These are phyloP conservation scores for Ogataea salicorniae DNA, from an alignment of 805 yeast species.

Conservation along the genomic window DNA sequence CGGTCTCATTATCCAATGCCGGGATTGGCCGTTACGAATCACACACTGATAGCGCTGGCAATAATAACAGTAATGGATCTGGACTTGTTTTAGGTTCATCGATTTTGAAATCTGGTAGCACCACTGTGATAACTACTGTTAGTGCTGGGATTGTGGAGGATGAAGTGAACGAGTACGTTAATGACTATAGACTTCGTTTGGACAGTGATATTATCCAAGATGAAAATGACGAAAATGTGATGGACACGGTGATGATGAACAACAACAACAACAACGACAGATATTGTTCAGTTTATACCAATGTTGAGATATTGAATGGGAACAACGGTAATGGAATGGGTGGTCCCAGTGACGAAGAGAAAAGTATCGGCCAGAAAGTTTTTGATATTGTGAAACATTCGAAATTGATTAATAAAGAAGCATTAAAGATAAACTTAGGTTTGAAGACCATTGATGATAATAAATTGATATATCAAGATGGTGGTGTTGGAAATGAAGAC, in stretches of 20 bases:
- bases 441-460: slow-evolving; percentile 42
- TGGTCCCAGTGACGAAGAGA: slow-evolving; percentile 83
- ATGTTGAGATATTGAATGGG: slow-evolving; percentile 73
- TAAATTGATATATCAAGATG: slow-evolving; percentile 30
- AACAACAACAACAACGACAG: no score
- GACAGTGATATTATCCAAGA: slow-evolving; percentile 4
- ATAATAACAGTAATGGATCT: slow-evolving; percentile 1
- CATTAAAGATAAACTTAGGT: slow-evolving; percentile 52
- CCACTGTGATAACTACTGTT: slow-evolving; percentile 66
- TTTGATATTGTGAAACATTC: slow-evolving; percentile 58
- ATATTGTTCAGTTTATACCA: slow-evolving; percentile 53
- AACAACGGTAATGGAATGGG: slow-evolving; percentile 42
- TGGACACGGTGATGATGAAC: no score
- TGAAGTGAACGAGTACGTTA: slow-evolving; percentile 34
- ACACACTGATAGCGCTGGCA: not conserved
- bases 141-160: slow-evolving; percentile 64
- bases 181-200: slow-evolving; percentile 37
- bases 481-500: slow-evolving; percentile 19
- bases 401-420: slow-evolving; percentile 43
- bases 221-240: no score
- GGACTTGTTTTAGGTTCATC: slow-evolving; percentile 57
- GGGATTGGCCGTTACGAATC: slow-evolving; percentile 32
- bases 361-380: slow-evolving; percentile 61
- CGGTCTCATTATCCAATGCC: slow-evolving; percentile 38
- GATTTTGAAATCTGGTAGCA: slow-evolving; percentile 63